Evolutionary conservation across 768 basidiomycete genomes (phyloP).

Genomic region (Daedaleopsis sinensis): DNA sequence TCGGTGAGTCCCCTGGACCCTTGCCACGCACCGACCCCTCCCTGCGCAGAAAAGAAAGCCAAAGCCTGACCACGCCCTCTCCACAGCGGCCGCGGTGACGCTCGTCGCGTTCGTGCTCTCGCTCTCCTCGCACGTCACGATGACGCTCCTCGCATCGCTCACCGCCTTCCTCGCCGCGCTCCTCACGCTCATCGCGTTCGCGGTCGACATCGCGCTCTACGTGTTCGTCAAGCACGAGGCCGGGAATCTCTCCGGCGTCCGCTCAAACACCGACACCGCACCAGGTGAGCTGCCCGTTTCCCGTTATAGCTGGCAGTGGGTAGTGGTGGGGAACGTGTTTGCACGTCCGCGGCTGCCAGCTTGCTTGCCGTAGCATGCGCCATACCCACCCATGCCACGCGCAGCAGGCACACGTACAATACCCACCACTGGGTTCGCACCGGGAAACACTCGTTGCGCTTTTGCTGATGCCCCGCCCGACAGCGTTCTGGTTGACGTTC

Average conservation of each 20-base stretch:
- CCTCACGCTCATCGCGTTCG: conserved; percentile 72
- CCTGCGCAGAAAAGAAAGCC: conserved; percentile 6
- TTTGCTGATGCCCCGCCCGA: not conserved
- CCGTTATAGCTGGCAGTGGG: not conserved
- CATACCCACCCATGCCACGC: no score
- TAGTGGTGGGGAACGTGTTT: no score
- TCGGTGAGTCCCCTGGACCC: conserved; percentile 50
- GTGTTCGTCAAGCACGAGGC: conserved; percentile 63
- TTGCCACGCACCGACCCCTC: not conserved
- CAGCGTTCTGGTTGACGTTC: conserved; percentile 80
- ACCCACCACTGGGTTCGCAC: no score
- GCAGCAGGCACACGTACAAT: no score
- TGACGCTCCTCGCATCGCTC: conserved; percentile 47
- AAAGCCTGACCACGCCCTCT: not conserved
- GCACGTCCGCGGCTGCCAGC: not conserved
- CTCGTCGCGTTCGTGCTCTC: conserved; percentile 67
- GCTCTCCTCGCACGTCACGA: conserved; percentile 56
- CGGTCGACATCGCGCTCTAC: conserved; percentile 76
- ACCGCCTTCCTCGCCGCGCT: conserved; percentile 68
- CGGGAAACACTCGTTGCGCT: no score
- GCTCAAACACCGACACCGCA: conserved; percentile 54
- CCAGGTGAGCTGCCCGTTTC: conserved; percentile 50
- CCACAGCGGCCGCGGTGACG: conserved; percentile 51
- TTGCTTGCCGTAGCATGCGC: not conserved
- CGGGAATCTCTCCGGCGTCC: conserved; percentile 47